Evolutionary conservation across 2,329 filamentous ascomycete species (phyloP).

Genomic region (Penicillium sp.): DNA sequence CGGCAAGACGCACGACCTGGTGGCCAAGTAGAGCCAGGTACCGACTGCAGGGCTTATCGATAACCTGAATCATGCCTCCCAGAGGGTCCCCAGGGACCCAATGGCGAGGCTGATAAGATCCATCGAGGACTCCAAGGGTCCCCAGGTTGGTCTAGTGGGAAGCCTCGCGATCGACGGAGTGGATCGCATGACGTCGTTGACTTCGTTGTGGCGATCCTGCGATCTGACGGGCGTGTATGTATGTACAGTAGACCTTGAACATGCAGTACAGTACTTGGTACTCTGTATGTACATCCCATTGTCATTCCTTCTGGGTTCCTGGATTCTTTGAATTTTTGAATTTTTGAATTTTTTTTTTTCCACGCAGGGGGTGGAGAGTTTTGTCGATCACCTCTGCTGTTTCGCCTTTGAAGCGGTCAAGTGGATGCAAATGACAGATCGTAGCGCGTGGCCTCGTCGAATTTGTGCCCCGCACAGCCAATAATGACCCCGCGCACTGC

Average conservation of each 20-base stretch:
- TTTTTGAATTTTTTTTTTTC: not conserved
- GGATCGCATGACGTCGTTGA: conserved; percentile 25
- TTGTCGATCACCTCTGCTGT: not conserved
- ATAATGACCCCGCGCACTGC: conserved; percentile 13
- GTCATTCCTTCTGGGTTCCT: conserved; percentile 1
- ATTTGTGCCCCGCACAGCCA: conserved; percentile 13
- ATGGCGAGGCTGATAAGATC: not conserved
- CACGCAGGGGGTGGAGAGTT: not conserved
- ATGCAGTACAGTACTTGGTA: not conserved
- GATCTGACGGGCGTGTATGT: not conserved
- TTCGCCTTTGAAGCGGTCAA: conserved; percentile 30
- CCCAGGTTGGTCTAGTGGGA: conserved; percentile 8
- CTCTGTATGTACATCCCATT: not conserved
- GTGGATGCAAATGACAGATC: conserved; percentile 19
- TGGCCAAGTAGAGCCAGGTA: conserved; percentile 29
- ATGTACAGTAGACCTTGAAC: not conserved
- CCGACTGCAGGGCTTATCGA: conserved; percentile 30
- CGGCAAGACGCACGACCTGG: conserved; percentile 12
- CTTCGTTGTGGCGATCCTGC: conserved; percentile 6
- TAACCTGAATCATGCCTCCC: conserved; percentile 9
- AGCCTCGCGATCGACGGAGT: conserved; percentile 1
- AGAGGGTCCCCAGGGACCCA: not conserved
- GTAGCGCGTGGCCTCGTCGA: not conserved
- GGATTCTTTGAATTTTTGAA: no score
- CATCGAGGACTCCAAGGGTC: not conserved